A percentile compares a stretch with the other conserved stretches of the same genome.
phyloP scores from a whole-genome alignment of 2,329 filamentous ascomycete genomes.

The Thielaviopsis musarum region DNA sequence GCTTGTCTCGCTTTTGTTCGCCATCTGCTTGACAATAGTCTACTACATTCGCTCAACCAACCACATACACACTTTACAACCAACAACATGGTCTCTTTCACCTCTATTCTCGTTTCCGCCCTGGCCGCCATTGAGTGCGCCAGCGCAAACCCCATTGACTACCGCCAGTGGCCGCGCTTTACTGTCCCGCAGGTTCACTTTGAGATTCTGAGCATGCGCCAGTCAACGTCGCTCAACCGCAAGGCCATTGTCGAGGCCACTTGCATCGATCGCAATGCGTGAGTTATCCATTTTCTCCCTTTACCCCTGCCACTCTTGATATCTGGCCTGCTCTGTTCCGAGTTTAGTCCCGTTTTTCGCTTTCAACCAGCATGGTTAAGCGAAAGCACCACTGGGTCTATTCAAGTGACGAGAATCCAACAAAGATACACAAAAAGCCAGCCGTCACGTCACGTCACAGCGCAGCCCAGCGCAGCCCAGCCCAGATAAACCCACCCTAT shows the following conservation, averaged over 20 bases:
- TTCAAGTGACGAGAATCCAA: too few relatives aligned
- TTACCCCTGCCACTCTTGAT: too few relatives aligned
- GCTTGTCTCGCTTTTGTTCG: too few relatives aligned
- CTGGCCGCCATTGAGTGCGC: conserved; percentile 19
- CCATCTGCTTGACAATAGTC: too few relatives aligned
- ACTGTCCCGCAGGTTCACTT: conserved; percentile 26
- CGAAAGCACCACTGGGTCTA: too few relatives aligned
- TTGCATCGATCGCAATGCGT: conserved; percentile 27
- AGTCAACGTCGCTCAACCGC: conserved; percentile 23
- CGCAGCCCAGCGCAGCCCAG: too few relatives aligned
- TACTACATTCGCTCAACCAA: conserved; percentile 1
- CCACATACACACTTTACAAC: conserved; percentile 1
- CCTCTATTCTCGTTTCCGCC: conserved; percentile 18
- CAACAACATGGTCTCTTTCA: conserved; percentile 20
- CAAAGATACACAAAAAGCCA: too few relatives aligned
- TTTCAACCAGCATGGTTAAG: too few relatives aligned
- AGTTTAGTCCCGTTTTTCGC: too few relatives aligned
- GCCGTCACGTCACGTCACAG: too few relatives aligned
- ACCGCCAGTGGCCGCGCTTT: conserved; percentile 21
- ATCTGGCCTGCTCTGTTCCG: too few relatives aligned
- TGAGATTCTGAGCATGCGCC: conserved; percentile 27
- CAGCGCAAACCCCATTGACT: conserved; percentile 19
- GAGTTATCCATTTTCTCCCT: conserved; percentile 14
- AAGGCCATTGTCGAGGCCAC: conserved; percentile 23
- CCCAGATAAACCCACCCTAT: too few relatives aligned